phyloP scores from a whole-genome alignment of 306 rosid species.

The Urtica urens region DNA sequence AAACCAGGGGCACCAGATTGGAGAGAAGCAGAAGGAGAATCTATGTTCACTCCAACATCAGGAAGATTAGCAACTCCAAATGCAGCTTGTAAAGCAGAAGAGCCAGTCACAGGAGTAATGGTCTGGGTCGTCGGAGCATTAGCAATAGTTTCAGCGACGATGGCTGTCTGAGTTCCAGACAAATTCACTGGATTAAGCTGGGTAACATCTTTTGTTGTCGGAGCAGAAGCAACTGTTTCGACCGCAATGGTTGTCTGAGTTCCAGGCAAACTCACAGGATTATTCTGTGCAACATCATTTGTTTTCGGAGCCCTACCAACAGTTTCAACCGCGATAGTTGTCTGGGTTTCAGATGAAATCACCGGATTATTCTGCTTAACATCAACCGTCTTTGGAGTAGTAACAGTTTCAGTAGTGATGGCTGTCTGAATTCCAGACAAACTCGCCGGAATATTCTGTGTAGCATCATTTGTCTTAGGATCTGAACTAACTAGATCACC shows the following conservation, averaged over 20 bases:
- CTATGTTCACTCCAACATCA: conserved; percentile 32
- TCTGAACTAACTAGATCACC: conserved; percentile 39
- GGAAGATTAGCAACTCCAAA: conserved; percentile 22
- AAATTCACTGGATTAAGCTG: conserved; percentile 27
- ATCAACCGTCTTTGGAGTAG: conserved; percentile 26
- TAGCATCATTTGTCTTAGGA: conserved; percentile 36
- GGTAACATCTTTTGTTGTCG: conserved; percentile 25
- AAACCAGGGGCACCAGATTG: conserved; percentile 33
- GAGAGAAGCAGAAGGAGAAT: conserved; percentile 28
- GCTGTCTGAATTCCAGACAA: conserved; percentile 32
- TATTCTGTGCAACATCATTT: conserved; percentile 29
- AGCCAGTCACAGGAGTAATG: conserved; percentile 21
- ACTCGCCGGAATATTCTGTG: conserved; percentile 31
- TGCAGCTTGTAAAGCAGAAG: conserved; percentile 30
- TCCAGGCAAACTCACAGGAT: conserved; percentile 24
- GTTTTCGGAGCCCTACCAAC: conserved; percentile 25
- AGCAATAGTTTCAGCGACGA: too few species aligned
- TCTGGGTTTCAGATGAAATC: conserved; percentile 31
- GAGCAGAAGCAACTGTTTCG: conserved; percentile 25
- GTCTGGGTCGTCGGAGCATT: not conserved
- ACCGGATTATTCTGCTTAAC: conserved; percentile 29
- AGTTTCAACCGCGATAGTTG: conserved; percentile 25
- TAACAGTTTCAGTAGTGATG: conserved; percentile 24
- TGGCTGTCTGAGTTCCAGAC: conserved; percentile 27
- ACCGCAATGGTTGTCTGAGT: conserved; percentile 31